phyloP scores from a whole-genome alignment of 495 filamentous ascomycete genomes.

The Penicillium odoratum region DNA sequence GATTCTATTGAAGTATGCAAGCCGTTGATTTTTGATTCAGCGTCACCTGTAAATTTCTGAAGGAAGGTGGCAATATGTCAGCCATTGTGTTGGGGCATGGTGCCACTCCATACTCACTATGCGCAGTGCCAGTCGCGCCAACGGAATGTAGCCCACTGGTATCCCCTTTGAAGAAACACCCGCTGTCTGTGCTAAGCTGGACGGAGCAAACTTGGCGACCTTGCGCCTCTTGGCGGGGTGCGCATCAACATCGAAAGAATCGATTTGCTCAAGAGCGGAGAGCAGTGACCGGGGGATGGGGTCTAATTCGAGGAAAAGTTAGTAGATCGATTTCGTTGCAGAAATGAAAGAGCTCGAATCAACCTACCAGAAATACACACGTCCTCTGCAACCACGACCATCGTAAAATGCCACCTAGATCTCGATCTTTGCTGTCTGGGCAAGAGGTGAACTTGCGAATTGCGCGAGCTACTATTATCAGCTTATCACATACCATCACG shows the following conservation, averaged over 20 bases:
- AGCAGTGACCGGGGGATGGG: conserved; percentile 27
- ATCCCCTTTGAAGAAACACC: conserved; percentile 23
- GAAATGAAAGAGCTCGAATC: not conserved
- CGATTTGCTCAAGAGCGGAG: conserved; percentile 22
- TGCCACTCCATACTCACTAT: conserved; percentile 29
- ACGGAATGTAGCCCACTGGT: conserved; percentile 38
- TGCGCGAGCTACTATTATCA: not conserved
- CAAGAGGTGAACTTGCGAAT: conserved; percentile 1
- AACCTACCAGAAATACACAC: conserved; percentile 25
- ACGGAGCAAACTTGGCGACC: conserved; percentile 16
- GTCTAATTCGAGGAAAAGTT: conserved; percentile 20
- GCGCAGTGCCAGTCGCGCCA: conserved; percentile 34
- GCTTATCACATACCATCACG: conserved; percentile 29
- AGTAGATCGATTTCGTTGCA: not conserved
- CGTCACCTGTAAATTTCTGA: conserved; percentile 21
- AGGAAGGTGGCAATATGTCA: conserved; percentile 10
- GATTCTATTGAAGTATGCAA: not conserved
- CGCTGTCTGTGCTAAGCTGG: conserved; percentile 22
- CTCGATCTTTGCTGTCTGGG: conserved; percentile 2
- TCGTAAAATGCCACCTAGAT: conserved; percentile 13
- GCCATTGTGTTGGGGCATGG: not conserved
- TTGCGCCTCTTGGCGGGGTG: conserved; percentile 43
- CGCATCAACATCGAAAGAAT: conserved; percentile 14
- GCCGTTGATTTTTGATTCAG: not conserved
- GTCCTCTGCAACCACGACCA: conserved; percentile 29